Evolutionary conservation across 495 filamentous ascomycete genomes (phyloP).

Genomic region (Penicillium macrosclerotiorum): DNA sequence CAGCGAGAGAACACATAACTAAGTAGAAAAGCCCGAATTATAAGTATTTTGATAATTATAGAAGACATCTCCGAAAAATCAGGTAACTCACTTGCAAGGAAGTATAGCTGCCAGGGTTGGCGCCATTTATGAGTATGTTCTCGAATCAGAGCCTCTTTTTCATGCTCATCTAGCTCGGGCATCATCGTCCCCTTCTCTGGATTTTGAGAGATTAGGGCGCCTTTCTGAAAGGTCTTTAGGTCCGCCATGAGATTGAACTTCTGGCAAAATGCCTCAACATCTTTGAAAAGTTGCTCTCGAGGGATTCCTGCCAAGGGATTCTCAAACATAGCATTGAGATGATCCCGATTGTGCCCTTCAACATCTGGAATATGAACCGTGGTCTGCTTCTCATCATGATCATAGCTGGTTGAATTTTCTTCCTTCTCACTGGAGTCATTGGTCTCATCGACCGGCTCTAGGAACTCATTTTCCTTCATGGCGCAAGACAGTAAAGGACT

Average conservation of each 20-base stretch:
- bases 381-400: constrained; percentile 10
- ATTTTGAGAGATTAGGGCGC: constrained; percentile 53
- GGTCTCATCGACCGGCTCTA: not conserved
- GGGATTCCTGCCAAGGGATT: constrained; percentile 53
- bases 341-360: constrained; percentile 15
- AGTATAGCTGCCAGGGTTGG: constrained; percentile 55
- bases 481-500: no score
- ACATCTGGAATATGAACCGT: constrained; percentile 13
- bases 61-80: not conserved
- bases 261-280: constrained; percentile 51
- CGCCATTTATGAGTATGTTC: constrained; percentile 57
- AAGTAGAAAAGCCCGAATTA: not conserved
- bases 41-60: constrained; percentile 4
- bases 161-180: constrained; percentile 43
- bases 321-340: constrained; percentile 37
- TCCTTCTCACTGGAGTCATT: constrained; percentile 4
- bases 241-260: constrained; percentile 44
- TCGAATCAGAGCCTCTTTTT: constrained; percentile 40
- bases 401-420: constrained; percentile 5
- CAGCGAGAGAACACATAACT: constrained; percentile 48
- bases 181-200: constrained; percentile 39
- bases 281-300: constrained; percentile 42
- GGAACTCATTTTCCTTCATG: constrained; percentile 10
- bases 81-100: constrained; percentile 52
- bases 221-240: constrained; percentile 46